These are phyloP conservation scores for Phyllosticta citriasiana DNA, from an alignment of 2,329 filamentous ascomycete species.

Conservation along the genomic window DNA sequence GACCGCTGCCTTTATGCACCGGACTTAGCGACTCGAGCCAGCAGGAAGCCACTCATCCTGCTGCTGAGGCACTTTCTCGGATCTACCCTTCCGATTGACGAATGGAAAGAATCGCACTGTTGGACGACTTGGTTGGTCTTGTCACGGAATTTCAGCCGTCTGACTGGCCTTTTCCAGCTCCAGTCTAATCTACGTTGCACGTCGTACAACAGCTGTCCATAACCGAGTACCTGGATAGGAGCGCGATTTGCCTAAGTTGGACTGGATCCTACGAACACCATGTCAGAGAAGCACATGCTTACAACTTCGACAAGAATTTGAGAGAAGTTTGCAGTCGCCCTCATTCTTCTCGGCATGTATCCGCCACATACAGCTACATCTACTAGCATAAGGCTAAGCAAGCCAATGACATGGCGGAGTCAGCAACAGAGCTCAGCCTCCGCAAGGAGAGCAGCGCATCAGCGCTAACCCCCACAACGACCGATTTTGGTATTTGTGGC, in stretches of 20 bases:
- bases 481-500: not conserved
- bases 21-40: not conserved
- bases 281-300: not conserved
- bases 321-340: not conserved
- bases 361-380: not conserved
- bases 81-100: not conserved
- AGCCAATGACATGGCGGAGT: not conserved
- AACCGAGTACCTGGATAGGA: not conserved
- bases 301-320: not conserved
- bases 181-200: not conserved
- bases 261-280: not conserved
- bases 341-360: not conserved
- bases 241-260: not conserved
- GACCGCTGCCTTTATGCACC: not conserved
- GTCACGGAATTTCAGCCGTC: not conserved
- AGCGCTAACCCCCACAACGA: not conserved
- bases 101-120: not conserved
- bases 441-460: not conserved
- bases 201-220: not conserved
- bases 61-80: not conserved
- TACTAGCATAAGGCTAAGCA: not conserved
- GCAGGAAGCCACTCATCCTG: not conserved
- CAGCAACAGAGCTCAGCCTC: not conserved
- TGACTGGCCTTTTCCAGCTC: not conserved
- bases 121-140: not conserved